These are phyloP conservation scores for Dothideomycetes sp. DNA, from an alignment of 2,329 filamentous ascomycete species.

Conservation along the genomic window DNA sequence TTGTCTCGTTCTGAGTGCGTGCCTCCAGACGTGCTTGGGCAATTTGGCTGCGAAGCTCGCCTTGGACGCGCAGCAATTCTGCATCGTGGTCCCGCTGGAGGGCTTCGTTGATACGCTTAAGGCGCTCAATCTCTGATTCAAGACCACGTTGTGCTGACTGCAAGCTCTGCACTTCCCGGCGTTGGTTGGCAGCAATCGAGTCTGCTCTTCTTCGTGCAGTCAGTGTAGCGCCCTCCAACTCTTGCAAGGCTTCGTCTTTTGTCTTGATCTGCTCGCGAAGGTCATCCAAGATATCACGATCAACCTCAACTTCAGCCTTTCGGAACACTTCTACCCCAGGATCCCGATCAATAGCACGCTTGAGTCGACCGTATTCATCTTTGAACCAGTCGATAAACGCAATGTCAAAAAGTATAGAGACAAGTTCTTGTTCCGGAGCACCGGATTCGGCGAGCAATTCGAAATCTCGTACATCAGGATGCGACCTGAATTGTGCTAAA, in stretches of 20 bases:
- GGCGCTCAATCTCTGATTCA: constrained; percentile 34
- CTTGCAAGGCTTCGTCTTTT: constrained; percentile 50
- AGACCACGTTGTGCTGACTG: constrained; percentile 10
- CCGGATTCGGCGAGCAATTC: constrained; percentile 14
- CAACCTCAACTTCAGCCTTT: constrained; percentile 73
- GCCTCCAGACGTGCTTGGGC: constrained; percentile 33
- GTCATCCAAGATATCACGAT: constrained; percentile 83
- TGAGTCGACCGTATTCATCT: constrained; percentile 81
- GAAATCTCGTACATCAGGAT: constrained; percentile 64
- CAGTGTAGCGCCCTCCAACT: constrained; percentile 45
- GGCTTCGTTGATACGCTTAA: constrained; percentile 58
- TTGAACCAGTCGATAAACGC: constrained; percentile 90
- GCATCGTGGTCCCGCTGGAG: constrained; percentile 60
- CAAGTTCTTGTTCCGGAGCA: constrained; percentile 49
- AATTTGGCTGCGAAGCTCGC: constrained; percentile 33
- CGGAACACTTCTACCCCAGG: constrained; percentile 79
- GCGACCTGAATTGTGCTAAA: constrained; percentile 63
- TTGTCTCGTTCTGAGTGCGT: constrained; percentile 15
- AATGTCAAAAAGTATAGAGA: constrained; percentile 50
- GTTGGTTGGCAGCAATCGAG: constrained; percentile 64
- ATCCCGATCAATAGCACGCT: constrained; percentile 79
- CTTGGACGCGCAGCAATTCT: constrained; percentile 13
- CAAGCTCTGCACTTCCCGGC: constrained; percentile 27
- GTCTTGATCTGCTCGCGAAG: constrained; percentile 68
- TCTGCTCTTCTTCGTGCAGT: constrained; percentile 47